Percentiles rank a stretch among this genome's conserved stretches.
These are phyloP conservation scores for Polyporus arcularius DNA, from an alignment of 768 basidiomycete genomes.

Conservation along the genomic window DNA sequence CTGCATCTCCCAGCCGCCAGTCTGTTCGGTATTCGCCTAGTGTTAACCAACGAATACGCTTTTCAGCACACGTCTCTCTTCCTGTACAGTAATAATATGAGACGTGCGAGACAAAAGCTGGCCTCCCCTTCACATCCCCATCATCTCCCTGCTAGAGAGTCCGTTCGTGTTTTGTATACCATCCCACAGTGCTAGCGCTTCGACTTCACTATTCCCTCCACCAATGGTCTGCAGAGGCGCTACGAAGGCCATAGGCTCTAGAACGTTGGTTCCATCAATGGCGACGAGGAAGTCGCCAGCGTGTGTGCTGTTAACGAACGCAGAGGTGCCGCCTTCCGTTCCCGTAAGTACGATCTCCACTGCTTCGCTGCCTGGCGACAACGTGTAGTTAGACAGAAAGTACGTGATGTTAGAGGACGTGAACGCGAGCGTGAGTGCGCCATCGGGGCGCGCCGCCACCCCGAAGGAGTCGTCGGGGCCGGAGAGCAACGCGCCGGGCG, in stretches of 20 bases:
- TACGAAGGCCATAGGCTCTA: conserved; percentile 26
- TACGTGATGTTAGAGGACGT: conserved; percentile 27
- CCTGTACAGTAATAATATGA: no score
- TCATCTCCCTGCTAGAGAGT: background rate
- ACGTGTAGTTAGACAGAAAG: conserved; percentile 19
- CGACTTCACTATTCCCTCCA: background rate
- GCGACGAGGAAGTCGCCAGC: conserved; percentile 24
- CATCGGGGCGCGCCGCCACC: conserved; percentile 1
- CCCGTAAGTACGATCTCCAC: conserved; percentile 22
- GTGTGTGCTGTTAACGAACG: conserved; percentile 20
- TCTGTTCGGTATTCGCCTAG: conserved; percentile 7
- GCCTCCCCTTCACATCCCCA: background rate
- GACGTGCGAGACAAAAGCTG: background rate
- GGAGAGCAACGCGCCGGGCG: conserved; percentile 18
- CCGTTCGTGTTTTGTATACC: conserved; percentile 14
- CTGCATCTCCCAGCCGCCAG: background rate
- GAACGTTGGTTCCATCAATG: conserved; percentile 15
- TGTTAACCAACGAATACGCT: conserved; percentile 11
- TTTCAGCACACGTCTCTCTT: conserved; percentile 1
- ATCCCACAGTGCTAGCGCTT: conserved; percentile 19
- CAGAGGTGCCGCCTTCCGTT: conserved; percentile 21
- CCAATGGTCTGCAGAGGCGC: conserved; percentile 22
- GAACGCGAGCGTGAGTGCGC: conserved; percentile 23
- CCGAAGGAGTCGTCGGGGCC: conserved; percentile 24
- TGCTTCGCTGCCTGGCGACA: background rate